Conservation (phyloP, 768 basidiomycete species). For the Coprinopsis cinerea region DNA sequence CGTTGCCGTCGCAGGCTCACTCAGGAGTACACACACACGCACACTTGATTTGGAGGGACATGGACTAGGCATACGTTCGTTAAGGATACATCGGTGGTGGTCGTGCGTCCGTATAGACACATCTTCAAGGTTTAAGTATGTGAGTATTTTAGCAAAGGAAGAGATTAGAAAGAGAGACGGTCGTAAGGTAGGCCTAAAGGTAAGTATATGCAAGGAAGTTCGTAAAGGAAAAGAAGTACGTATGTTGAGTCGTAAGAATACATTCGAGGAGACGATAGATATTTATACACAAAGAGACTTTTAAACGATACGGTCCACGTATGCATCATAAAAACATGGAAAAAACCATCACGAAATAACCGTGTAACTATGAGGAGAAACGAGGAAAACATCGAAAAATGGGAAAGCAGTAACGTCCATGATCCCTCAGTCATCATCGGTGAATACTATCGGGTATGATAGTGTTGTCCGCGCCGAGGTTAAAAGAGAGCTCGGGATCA, state of each 20-base stretch:
- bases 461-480: constrained; percentile 37
- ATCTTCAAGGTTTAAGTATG: too few species aligned
- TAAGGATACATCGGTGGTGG: too few species aligned
- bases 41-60: too few species aligned
- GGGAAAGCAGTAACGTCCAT: background rate
- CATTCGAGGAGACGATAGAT: constrained; percentile 3
- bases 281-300: constrained; percentile 4
- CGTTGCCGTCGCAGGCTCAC: too few species aligned
- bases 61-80: too few species aligned
- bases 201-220: background rate
- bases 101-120: background rate
- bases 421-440: constrained; percentile 11
- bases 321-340: too few species aligned
- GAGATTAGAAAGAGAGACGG: too few species aligned
- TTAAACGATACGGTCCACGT: too few species aligned
- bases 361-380: constrained; percentile 11
- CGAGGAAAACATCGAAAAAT: constrained; percentile 8
- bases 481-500: constrained; percentile 76
- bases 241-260: background rate
- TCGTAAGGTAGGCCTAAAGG: background rate
- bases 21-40: too few species aligned
- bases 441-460: constrained; percentile 31
- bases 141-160: too few species aligned
- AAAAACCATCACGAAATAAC: too few species aligned
- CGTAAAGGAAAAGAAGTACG: background rate